Evolutionary conservation across 306 rosid species (phyloP), one percentile per base, ranked within the genome.

Genomic region (Begonia peltatifolia): DNA sequence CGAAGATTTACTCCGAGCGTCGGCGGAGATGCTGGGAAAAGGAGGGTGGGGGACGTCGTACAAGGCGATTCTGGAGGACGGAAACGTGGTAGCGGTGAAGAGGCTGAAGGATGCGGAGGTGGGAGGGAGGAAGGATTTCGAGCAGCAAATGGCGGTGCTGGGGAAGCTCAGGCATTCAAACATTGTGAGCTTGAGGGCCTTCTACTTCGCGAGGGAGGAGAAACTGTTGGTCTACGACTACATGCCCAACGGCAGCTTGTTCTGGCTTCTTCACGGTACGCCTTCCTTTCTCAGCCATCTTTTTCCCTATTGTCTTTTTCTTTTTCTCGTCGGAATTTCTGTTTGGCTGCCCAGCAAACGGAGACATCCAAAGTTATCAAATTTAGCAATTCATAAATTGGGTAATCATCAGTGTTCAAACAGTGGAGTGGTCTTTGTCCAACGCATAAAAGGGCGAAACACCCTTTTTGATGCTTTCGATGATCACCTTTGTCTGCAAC

Each of bases 21-120:
- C 96, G 2, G 95, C 96, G 42, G 95, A 84, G 68, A 82, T 88
- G 96, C 50, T 88, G 59, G 96, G 96, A 9, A 88, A 88, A 53
- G 95, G 96, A 0, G 82, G 75, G 59, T 82, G 79, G 9, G 97
- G 97, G 2, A 84, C 93, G 12, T 80, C 88, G 11, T 88, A 88
- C 51, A 88, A 88, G 62, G 97, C 95, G 7, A 79, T 84, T 14
- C 75, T 88, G 5, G 93, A 88, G 23, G 95, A 88, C 14, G 97
- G 97, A 0, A 77, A 57, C 12, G 87, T 84, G 6, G 89, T 88
- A 2, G 95, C 93, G 1, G 95, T 88, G 69, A 88, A 88, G 76
- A 63, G 97, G 62, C 70, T 88, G 11, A 88, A 74, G 62, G 89
- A 88, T 4, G 82, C 79, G 0, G 71, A 71, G 14, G 53, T 79